Evolutionary conservation across 2,329 filamentous ascomycete species (phyloP).

Genomic region (Rhinocladiella mackenziei): DNA sequence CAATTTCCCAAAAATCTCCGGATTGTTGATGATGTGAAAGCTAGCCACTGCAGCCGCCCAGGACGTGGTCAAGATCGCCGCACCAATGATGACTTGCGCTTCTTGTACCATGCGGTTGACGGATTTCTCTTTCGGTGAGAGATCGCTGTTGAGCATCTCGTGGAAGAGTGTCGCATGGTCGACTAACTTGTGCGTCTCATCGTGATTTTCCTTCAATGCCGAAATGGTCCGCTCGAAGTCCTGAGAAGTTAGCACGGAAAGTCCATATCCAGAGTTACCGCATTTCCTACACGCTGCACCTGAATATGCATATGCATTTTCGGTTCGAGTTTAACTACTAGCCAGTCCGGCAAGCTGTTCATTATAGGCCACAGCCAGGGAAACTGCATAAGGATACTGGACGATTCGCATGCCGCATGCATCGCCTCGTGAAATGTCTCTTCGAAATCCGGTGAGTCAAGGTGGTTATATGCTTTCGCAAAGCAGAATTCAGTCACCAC

Average conservation of each 20-base stretch:
- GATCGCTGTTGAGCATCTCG: constrained; percentile 31
- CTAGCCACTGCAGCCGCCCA: constrained; percentile 30
- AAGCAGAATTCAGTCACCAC: constrained; percentile 44
- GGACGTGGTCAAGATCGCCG: constrained; percentile 36
- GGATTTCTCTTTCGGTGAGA: constrained; percentile 35
- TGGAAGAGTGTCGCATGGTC: constrained; percentile 31
- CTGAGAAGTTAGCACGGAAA: background rate
- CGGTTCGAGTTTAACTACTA: background rate
- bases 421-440: constrained; percentile 21
- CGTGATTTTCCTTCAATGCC: background rate
- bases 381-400: constrained; percentile 17
- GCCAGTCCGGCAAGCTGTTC: constrained; percentile 28
- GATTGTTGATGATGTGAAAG: constrained; percentile 32
- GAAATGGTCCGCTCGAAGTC: background rate
- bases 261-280: background rate
- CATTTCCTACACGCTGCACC: background rate
- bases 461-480: constrained; percentile 20
- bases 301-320: background rate
- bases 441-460: constrained; percentile 22
- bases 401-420: constrained; percentile 14
- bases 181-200: background rate
- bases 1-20: constrained; percentile 19
- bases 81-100: constrained; percentile 32
- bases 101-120: constrained; percentile 34
- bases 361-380: constrained; percentile 24